Evolutionary conservation across 2,329 filamentous ascomycete species (phyloP), one percentile per base, ranked within the genome.

Genomic region (Sordariomycetes sp.): DNA sequence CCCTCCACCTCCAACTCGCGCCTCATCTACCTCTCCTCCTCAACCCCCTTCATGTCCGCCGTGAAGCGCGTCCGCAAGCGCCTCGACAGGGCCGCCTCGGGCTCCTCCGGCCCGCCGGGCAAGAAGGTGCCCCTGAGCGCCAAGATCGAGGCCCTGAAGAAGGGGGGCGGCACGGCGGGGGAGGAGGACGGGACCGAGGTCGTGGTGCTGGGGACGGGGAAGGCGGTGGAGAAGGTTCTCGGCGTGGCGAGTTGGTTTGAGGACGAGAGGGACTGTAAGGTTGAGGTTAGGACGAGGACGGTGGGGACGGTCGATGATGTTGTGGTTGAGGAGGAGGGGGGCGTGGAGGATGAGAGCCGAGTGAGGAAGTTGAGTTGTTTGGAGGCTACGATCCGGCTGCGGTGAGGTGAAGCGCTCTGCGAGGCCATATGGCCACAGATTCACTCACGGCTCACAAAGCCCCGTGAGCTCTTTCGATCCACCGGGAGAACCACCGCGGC

Each of bases 291-390:
- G 67, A 89, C 86, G 53, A 78, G 80, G 59, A 88, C 79, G 55
- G 74, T 87, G 18, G 76, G 76, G n/a, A 80, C 83, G 2, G 76
- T 90, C 52, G 87, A 91, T 65, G 87, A 90, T 68, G 72, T 90
- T 34, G 72, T 83, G 16, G 53, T 43, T 18, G 66, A 66, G 1
- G 72, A 71, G 22, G 72, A 69, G 46, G 46, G 46, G 46, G 71
- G 70, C 1, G 67, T 62, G 8, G 72, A 72, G 54, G 68, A 71
- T 37, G 69, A 71, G 57, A 75, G 68, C 28, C 68, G 80, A 20
- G 65, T 76, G 18, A 71, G 80, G 61, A 76, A 74, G 67, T 62
- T 82, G 58, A 82, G 78, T 62, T 77, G 72, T 40, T 65, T 83
- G 37, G 78, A 82, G 65, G 74, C 78, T 11, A 71, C 69, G 7